Evolutionary conservation across 306 rosid genomes (phyloP).

Genomic region (Senna siamea): DNA sequence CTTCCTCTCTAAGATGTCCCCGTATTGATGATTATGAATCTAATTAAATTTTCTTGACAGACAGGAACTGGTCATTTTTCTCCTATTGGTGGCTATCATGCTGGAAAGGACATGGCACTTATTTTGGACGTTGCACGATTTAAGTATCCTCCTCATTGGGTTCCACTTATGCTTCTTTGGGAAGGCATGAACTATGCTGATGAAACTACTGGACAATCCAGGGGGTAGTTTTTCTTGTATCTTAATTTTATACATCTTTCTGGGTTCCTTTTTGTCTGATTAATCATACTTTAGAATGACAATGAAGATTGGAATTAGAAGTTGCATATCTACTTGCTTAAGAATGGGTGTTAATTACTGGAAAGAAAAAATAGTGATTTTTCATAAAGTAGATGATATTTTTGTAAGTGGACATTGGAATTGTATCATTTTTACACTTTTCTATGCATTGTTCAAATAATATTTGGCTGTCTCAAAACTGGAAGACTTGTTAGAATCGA

Average conservation of each 20-base stretch:
- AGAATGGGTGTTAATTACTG: constrained; percentile 18
- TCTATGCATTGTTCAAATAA: constrained; percentile 9
- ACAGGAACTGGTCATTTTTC: constrained; percentile 96
- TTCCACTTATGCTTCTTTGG: constrained; percentile 82
- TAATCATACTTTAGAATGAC: constrained; percentile 2
- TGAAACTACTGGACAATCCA: constrained; percentile 59
- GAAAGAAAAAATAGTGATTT: background rate
- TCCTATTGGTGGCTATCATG: constrained; percentile 94
- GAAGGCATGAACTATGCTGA: constrained; percentile 81
- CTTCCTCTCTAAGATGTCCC: background rate
- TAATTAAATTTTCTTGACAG: constrained; percentile 48
- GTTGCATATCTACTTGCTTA: background rate
- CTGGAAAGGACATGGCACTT: constrained; percentile 82
- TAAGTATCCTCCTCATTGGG: constrained; percentile 99
- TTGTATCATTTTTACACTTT: background rate
- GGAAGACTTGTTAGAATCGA: constrained; percentile 8
- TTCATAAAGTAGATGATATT: background rate
- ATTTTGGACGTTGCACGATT: constrained; percentile 95
- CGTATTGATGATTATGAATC: constrained; percentile 4
- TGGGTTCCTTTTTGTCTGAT: constrained; percentile 23
- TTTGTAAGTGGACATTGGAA: background rate
- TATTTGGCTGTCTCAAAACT: constrained; percentile 10
- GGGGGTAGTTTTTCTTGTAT: constrained; percentile 65
- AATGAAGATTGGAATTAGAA: constrained; percentile 19
- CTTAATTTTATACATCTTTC: constrained; percentile 26